Evolutionary conservation across 495 filamentous ascomycete genomes (phyloP), one percentile per base, ranked within the genome.

Genomic region (Lasiosphaeriaceae sp.): DNA sequence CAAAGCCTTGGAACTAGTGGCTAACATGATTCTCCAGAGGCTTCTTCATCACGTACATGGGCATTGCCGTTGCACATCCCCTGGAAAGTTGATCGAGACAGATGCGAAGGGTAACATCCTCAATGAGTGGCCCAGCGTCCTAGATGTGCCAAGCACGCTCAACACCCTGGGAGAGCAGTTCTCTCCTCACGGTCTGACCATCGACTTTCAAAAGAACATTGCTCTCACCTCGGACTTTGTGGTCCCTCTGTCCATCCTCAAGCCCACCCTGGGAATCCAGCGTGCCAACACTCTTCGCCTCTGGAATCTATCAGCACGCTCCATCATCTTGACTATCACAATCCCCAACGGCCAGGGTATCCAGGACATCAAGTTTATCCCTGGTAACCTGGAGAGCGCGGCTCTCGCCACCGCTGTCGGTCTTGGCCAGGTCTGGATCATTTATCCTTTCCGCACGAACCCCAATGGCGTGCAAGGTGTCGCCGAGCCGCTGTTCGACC

Each of bases 321-420:
- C 72, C 37, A 85, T 85, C 60, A 67, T 85, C 47, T 82, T 71
- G 62, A 86, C 83, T 20, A 81, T 86, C 60, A 83, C 79, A 26
- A 85, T 86, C 59, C 83, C 83, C 21, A 64, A 81, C 52, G 80
- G 83, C 14, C 75, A 75, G 39, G 83, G 83, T 46, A 85, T 85
- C 55, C 81, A 86, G 69, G 83, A 86, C 60, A 81, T 85, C 65
- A 85, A 85, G 64, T 84, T 83, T 69, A 86, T 85, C 60, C 83
- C 83, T 3, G 80, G 80, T 9, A 83, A 86, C 70, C 56, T 69
- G 2, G 83, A 86, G 54, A 69, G 70, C 20, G 83, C 83, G 22
- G 83, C 82, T 24, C 71, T 86, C 20, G 83, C 83, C 12, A 84
- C 83, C 9, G 83, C 83, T 7, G 83, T 85, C 21, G 77, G 81